Evolutionary conservation across 2,329 filamentous ascomycete genomes (phyloP), one percentile per base, ranked within the genome.

Genomic region (Coleophoma cylindrospora): DNA sequence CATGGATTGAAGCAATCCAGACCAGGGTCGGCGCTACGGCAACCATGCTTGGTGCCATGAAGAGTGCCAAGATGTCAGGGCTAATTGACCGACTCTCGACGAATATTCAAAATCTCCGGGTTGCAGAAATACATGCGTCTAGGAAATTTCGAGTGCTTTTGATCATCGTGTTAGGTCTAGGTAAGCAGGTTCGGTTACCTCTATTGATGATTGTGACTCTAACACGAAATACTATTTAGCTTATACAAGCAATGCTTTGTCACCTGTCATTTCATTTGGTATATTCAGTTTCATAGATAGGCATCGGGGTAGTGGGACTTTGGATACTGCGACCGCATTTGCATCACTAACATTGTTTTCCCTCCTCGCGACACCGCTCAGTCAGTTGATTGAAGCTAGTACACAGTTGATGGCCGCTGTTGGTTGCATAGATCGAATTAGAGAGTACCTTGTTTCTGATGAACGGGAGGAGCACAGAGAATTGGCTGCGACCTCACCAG

Each of bases 341-440:
- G 62, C 60, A 8, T 56, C 60, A 36, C 47, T 62, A 21, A 57
- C 60, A 7, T 55, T 59, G 15, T 52, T 64, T 17, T 48, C 51
- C 5, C 53, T 64, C 3, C 47, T 64, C 41, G 46, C 55, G 9
- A 43, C 45, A 3, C 57, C 56, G 3, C 47, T 59, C 13, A 27
- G 47, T n/a, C 45, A 56, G 43, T 34, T 64, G 19, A 55, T 62
- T 48, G 47, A 53, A 27, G 38, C 48, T 10, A 43, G 60, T 19
- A 54, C 60, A 4, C 50, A 52, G 4, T 43, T 62, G 43, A 32
- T 52, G 32, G 45, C 52, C 13, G 44, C 54, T 3, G 40, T 57
- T 15, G 55, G 49, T 15, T 64, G 54, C 34, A 52, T 64, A 38
- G 43, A 51, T n/a, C 53, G 61, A 15, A 58, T 64, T 27, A 56